Conservation (phyloP, 345 rosid species). For the Eutrema yunnanense region DNA sequence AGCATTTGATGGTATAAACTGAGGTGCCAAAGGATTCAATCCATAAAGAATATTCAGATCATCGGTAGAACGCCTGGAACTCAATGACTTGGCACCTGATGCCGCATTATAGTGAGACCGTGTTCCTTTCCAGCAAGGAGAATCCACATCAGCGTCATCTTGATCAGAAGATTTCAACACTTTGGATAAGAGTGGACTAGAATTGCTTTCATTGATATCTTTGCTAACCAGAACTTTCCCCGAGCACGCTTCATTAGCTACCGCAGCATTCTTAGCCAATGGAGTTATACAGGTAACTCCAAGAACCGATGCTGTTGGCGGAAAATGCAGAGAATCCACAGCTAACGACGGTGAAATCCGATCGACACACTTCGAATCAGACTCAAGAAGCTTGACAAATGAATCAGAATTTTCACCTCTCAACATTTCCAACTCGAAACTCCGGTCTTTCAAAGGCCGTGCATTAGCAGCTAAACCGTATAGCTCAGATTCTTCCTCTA, state of each 20-base stretch:
- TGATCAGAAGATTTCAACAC: slow-evolving; percentile 9
- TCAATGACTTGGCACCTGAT: slow-evolving; percentile 2
- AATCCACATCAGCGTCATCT: slow-evolving; percentile 45
- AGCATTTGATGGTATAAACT: slow-evolving; percentile 33
- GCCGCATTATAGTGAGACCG: neutral
- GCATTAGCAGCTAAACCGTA: slow-evolving; percentile 11
- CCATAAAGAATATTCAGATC: slow-evolving; percentile 18
- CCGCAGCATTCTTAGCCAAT: neutral
- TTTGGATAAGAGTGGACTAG: neutral
- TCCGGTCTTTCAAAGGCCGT: neutral
- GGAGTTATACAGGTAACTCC: slow-evolving; percentile 2
- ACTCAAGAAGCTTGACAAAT: slow-evolving; percentile 1
- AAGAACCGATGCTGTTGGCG: slow-evolving; percentile 3
- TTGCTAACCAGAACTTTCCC: neutral
- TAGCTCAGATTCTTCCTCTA: slow-evolving; percentile 17
- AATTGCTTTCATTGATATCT: neutral
- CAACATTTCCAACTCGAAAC: neutral
- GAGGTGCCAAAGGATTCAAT: slow-evolving; percentile 47
- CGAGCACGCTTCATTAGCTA: neutral
- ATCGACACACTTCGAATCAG: neutral
- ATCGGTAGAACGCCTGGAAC: slow-evolving; percentile 15
- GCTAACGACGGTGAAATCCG: neutral
- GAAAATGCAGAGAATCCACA: neutral
- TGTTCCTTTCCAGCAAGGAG: slow-evolving; percentile 57
- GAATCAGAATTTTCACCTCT: neutral